Base-by-base conservation (phyloP, 805 yeast species). In the Yamadazyma sp. region DNA sequence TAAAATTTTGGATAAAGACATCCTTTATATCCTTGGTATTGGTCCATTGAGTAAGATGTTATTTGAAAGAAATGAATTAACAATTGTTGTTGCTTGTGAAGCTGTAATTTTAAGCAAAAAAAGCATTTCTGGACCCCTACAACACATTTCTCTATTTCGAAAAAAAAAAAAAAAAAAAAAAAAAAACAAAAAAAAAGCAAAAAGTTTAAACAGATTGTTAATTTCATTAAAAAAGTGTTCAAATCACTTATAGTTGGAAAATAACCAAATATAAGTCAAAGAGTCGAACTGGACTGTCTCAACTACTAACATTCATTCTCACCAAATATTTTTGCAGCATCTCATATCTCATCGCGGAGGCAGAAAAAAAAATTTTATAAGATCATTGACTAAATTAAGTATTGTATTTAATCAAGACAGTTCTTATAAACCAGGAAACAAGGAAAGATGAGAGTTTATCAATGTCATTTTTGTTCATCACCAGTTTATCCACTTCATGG, bases 381-480 rank as follows among this genome's bases (percentile, higher is more conserved):
- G 7, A 7, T 20, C 23, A 20, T 20, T 10, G 7, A 20, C 10
- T 7, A 7, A 20, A 20, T 10, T 20, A 20, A 20, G 10, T 7
- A 7, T 20, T 10, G 23, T 7, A 7, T 20, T 20, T 7, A 20
- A 20, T 20, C 10, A 20, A 20, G 23, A 7, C 23, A 7, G 23
- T 10, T 20, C 10, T 20, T 10, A 10, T 20, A 20, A 7, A 20
- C 7, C 10, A 20, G 7, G 10, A 20, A 10, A 20, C 9, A 20
- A n/a, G n/a, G n/a, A 13, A 28, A 22, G 23, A 86, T 86, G 96
- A 83, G 96, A 78, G 77, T 86, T 35, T 77, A 82, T 59, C 80
- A 85, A 45, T 93, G 98, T 56, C 98, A 93, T 62, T 93, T 93
- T 67, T 93, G 98, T 69, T 89, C 97, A 14, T 85, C 96, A 10